Percentiles rank a stretch among this genome's conserved stretches.
Evolutionary conservation across 2,329 filamentous ascomycete genomes (phyloP).

Genomic region (Alternaria consortialis): DNA sequence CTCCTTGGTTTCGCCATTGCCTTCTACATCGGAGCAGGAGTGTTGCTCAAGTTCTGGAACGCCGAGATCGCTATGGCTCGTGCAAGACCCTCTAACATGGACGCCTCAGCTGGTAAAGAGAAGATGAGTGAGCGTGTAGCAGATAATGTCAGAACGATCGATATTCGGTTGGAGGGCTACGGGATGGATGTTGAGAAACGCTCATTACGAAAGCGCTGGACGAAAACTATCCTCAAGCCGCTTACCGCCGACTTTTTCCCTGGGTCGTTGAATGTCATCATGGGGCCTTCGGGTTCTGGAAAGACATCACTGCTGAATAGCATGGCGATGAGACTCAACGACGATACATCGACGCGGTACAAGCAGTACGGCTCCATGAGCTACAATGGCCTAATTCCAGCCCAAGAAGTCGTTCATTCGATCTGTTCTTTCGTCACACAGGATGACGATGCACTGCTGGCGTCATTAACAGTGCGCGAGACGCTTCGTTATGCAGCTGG

Average conservation of each 20-base stretch:
- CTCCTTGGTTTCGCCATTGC: conserved; percentile 69
- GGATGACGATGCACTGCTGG: conserved; percentile 77
- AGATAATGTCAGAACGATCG: conserved; percentile 67
- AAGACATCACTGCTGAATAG: conserved; percentile 79
- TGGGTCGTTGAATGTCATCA: conserved; percentile 76
- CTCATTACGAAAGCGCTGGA: conserved; percentile 60
- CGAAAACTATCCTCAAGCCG: conserved; percentile 68
- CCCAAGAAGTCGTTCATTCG: conserved; percentile 73
- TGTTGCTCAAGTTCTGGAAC: conserved; percentile 70
- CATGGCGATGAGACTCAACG: conserved; percentile 73
- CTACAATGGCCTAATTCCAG: conserved; percentile 75
- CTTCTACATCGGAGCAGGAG: conserved; percentile 68
- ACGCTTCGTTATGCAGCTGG: conserved; percentile 74
- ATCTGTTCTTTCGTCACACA: conserved; percentile 81
- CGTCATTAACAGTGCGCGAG: conserved; percentile 78
- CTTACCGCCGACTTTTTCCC: conserved; percentile 73
- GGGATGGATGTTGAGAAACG: conserved; percentile 71
- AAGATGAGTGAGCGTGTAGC: conserved; percentile 67
- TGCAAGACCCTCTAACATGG: conserved; percentile 62
- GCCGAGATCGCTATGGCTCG: conserved; percentile 76
- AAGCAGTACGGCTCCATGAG: conserved; percentile 68
- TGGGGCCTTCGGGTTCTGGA: conserved; percentile 80
- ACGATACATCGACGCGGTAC: conserved; percentile 70
- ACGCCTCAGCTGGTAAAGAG: conserved; percentile 75
- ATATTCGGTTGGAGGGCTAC: conserved; percentile 71